Evolutionary conservation across 495 filamentous ascomycete genomes (phyloP).

Genomic region (Durotheca rogersii): DNA sequence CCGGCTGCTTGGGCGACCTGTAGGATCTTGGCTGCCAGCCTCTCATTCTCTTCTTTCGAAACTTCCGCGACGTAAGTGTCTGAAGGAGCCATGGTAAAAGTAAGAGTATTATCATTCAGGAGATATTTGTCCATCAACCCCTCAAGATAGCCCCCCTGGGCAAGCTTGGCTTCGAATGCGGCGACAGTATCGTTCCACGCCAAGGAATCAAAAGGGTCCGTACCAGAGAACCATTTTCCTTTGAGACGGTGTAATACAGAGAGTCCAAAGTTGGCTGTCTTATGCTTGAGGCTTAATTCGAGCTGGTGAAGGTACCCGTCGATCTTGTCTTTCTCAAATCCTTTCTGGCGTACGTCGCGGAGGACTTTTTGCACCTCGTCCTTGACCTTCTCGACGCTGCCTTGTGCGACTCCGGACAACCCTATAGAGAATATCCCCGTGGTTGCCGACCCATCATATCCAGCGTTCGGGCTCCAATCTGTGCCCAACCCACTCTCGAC

Average conservation of each 20-base stretch:
- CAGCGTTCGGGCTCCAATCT: constrained; percentile 92
- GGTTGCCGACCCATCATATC: constrained; percentile 76
- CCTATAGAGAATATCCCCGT: constrained; percentile 86
- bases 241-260: constrained; percentile 83
- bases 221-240: constrained; percentile 90
- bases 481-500: constrained; percentile 89
- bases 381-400: constrained; percentile 75
- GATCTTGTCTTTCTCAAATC: constrained; percentile 86
- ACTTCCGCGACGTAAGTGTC: constrained; percentile 68
- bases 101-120: constrained; percentile 78
- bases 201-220: constrained; percentile 85
- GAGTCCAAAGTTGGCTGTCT: constrained; percentile 92
- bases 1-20: constrained; percentile 68
- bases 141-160: constrained; percentile 77
- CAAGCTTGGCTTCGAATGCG: constrained; percentile 72
- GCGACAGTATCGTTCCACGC: constrained; percentile 85
- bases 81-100: constrained; percentile 92
- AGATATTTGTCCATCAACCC: constrained; percentile 85
- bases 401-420: constrained; percentile 78
- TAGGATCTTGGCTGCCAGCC: constrained; percentile 68
- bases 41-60: constrained; percentile 71
- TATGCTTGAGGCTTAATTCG: constrained; percentile 87
- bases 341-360: constrained; percentile 61
- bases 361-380: constrained; percentile 68
- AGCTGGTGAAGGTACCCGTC: constrained; percentile 92